Evolutionary conservation across 2,329 filamentous ascomycete genomes (phyloP), one percentile per base, ranked within the genome.

Genomic region (Penicillium sp.): DNA sequence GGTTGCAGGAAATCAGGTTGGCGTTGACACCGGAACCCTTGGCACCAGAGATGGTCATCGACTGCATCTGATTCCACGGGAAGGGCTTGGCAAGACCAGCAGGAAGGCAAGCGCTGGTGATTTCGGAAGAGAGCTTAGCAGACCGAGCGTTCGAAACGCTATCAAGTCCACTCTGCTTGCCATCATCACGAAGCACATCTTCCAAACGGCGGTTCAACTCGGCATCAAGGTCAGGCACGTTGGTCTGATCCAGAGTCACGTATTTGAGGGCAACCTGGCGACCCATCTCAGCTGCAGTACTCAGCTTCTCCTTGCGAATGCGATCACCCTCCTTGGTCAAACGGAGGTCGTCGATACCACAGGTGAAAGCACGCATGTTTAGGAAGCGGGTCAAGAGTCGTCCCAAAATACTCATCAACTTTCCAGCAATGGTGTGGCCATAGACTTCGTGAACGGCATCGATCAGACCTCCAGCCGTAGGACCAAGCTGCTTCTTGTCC

Each of bases 21-120:
- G 95, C 95, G 73, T 99, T 99, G 77, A 99, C 95, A 69, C 86
- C 82, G 55, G 87, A 90, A 73, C 95, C 95, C 79, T 99, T 99
- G 53, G 95, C 95, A 75, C 95, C 95, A 57, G 95, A 97, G 14
- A 89, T 90, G 22, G 95, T 99, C 95, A 99, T 99, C 65, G 91
- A 87, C 81, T 99, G 95, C 94, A 99, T 99, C 78, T 98, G 94
- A 72, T 99, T 99, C 72, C 89, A 89, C 1, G 95, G 95, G 77
- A 99, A 99, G 7, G 90, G 86, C 78, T 98, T 99, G 69, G 91
- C 87, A 31, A 99, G 85, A 43, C 91, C 92, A 19, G 81, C 78
- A 0, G 95, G 95, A 65, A 99, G 83, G 76, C 92, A 96, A 2
- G 85, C 85, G 49, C 82, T 82, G 10, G 93, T 96, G 46, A 98